Evolutionary conservation across 179 eudicot genomes (phyloP).

Genomic region (Heliamphora pulchella): DNA sequence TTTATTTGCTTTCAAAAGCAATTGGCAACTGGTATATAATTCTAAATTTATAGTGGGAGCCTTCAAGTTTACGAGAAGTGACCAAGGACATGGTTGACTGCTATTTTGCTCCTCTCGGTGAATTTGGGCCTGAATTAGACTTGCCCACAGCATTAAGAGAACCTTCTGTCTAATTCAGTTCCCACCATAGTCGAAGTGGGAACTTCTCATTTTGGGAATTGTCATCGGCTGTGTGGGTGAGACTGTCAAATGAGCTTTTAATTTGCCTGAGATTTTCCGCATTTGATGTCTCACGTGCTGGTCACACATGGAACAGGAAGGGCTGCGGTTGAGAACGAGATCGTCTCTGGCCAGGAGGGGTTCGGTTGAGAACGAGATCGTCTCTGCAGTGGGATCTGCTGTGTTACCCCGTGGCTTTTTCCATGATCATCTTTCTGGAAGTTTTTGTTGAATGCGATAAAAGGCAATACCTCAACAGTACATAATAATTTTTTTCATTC

Average conservation of each 20-base stretch:
- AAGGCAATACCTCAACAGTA: too few relatives aligned
- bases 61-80: constrained; percentile 36
- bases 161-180: constrained; percentile 42
- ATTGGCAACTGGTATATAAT: background rate
- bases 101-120: constrained; percentile 11
- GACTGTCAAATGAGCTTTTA: background rate
- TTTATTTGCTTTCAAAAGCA: background rate
- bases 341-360: too few relatives aligned
- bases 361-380: too few relatives aligned
- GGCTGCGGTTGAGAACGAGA: too few relatives aligned
- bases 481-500: too few relatives aligned
- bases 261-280: too few relatives aligned
- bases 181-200: background rate
- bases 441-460: too few relatives aligned
- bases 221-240: background rate
- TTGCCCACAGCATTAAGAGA: constrained; percentile 51
- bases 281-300: too few relatives aligned
- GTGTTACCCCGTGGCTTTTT: background rate
- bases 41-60: constrained; percentile 52
- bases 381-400: too few relatives aligned
- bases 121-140: constrained; percentile 7
- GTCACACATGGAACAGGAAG: too few relatives aligned
- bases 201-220: background rate
- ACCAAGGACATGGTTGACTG: constrained; percentile 12
- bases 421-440: background rate